Conservation (phyloP, 139 green algal genomes). For the Micromonas pusilla region DNA sequence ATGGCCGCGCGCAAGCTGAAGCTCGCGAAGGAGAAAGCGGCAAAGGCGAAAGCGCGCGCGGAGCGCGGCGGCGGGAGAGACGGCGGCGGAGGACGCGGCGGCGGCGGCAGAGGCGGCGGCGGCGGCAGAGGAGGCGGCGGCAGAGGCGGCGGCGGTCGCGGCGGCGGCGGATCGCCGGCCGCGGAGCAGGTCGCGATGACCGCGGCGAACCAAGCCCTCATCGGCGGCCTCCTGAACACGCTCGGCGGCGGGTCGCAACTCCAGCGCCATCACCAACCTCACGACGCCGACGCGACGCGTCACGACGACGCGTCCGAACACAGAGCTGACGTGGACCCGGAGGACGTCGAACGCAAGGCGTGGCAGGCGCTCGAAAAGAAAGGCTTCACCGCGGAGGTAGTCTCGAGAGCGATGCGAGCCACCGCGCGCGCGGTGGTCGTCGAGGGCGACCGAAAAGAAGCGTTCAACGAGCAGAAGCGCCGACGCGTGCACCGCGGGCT, state of each 20-base stretch:
- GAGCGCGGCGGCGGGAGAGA: background rate
- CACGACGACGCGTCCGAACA: background rate
- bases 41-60: background rate
- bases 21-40: background rate
- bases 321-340: background rate
- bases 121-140: background rate
- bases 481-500: constrained; percentile 14
- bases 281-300: no score
- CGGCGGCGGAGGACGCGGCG: background rate
- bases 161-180: background rate
- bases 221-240: background rate
- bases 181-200: background rate
- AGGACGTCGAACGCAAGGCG: constrained; percentile 7
- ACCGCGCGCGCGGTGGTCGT: background rate
- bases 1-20: background rate
- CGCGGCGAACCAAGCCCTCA: background rate
- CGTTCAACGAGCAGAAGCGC: constrained; percentile 29
- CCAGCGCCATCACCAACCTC: no score
- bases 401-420: background rate
- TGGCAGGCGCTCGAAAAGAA: background rate
- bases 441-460: constrained; percentile 1
- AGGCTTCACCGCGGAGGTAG: background rate
- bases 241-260: no score
- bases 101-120: background rate
- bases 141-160: background rate